Conservation (phyloP, 371 early-diverging fungal genomes). For the Circinella umbellata region DNA sequence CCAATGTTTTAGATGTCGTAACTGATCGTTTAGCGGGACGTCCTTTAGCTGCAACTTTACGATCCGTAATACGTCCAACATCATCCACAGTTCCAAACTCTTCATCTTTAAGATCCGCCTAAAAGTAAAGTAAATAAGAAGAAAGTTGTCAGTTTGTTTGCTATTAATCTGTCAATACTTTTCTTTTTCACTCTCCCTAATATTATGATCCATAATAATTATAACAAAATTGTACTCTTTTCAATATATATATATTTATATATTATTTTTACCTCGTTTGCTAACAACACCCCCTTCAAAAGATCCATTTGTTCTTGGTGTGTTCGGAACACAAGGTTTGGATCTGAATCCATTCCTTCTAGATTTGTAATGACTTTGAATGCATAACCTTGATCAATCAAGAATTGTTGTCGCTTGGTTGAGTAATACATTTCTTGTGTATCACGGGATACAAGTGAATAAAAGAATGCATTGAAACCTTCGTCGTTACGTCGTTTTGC, state of each 20-base stretch:
- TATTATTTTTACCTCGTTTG: conserved; percentile 60
- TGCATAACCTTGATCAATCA: conserved; percentile 99
- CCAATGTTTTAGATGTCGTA: conserved; percentile 79
- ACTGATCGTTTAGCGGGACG: conserved; percentile 47
- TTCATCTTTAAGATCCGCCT: conserved; percentile 70
- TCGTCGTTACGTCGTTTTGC: conserved; percentile 98
- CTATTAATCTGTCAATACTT: conserved; percentile 29
- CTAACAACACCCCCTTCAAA: conserved; percentile 85
- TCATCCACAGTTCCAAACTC: conserved; percentile 45
- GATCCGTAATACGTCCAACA: conserved; percentile 49
- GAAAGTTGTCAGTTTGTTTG: conserved; percentile 21
- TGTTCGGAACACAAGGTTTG: conserved; percentile 77
- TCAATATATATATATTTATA: not conserved
- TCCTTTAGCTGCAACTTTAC: conserved; percentile 46
- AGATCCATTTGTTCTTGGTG: conserved; percentile 87
- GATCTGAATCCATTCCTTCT: conserved; percentile 79
- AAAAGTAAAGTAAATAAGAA: not conserved
- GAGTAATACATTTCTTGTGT: conserved; percentile 99
- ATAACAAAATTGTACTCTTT: no score
- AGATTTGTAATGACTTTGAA: conserved; percentile 95
- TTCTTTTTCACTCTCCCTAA: no score
- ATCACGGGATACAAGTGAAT: conserved; percentile 97
- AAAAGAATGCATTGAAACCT: conserved; percentile 98
- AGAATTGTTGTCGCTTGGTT: conserved; percentile 98
- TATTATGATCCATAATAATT: no score